Percentiles rank a stretch among this genome's conserved stretches.
Evolutionary conservation across 2,329 filamentous ascomycete species (phyloP).

Genomic region (Cladosporium cucumerinum): DNA sequence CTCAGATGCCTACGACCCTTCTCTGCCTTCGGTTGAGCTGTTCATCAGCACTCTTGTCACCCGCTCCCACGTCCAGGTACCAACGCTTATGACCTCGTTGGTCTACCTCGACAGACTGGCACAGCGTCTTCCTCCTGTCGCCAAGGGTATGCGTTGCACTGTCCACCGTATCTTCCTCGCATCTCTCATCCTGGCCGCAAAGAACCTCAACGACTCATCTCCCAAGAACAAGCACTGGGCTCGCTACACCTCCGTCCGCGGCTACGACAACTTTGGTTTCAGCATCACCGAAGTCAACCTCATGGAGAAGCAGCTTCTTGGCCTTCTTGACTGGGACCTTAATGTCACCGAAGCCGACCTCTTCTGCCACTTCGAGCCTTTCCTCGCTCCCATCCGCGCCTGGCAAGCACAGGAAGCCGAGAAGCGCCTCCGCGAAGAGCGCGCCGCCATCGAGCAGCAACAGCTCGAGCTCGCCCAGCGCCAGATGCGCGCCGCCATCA

Average conservation of each 20-base stretch:
- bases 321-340: conserved; percentile 91
- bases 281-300: conserved; percentile 94
- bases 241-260: conserved; percentile 76
- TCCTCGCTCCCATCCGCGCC: conserved; percentile 78
- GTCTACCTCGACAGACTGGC: conserved; percentile 88
- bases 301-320: conserved; percentile 98
- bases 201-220: conserved; percentile 97
- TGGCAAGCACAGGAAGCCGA: conserved; percentile 54
- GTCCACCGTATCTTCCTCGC: conserved; percentile 97
- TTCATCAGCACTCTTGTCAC: conserved; percentile 92
- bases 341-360: conserved; percentile 82
- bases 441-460: conserved; percentile 34
- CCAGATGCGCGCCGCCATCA: conserved; percentile 22
- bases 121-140: conserved; percentile 82
- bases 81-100: conserved; percentile 93
- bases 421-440: conserved; percentile 46
- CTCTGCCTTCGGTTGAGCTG: conserved; percentile 74
- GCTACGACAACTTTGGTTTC: conserved; percentile 79
- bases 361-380: conserved; percentile 79
- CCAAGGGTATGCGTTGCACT: conserved; percentile 93
- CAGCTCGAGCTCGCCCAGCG: conserved; percentile 40
- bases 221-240: conserved; percentile 99
- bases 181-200: conserved; percentile 78
- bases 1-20: conserved; percentile 48
- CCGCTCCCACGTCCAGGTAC: conserved; percentile 92